Base-by-base conservation (phyloP, 805 yeast genomes). In the Starmerella powellii region DNA sequence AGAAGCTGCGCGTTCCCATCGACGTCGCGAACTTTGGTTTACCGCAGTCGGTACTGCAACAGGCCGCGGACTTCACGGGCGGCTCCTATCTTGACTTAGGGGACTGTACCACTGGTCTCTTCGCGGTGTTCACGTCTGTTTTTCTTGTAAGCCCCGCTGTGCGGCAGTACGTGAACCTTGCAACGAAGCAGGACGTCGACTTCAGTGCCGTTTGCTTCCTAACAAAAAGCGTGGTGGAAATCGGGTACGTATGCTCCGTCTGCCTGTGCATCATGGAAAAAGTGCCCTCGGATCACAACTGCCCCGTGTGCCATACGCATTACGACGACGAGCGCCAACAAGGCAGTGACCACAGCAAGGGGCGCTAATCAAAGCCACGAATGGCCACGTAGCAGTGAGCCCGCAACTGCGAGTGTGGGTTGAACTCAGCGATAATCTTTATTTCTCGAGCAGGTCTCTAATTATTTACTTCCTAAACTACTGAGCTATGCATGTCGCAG, bases 191-290 rank as follows among this genome's bases (percentile, higher is more conserved):
- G 3, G 76, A 82, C 47, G 91, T 91, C 20, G 95, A 91, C 62
- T 91, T 91, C 60, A 67, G 95, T 46, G 95, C 98, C 1, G 85
- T 94, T 15, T 91, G 98, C 61, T 88, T 85, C 55, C 63, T 85
- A 27, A 85, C 95, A 0, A 87, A 88, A n/a, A 74, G 77, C 53
- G 79, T 87, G 3, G 88, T 91, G 10, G 96, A 91, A 52, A 72
- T 88, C 32, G 99, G 97, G 0, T 87, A 74, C 54, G 96, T 91
- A 4, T 91, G 99, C 61, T 79, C 94, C 18, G 95, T 91, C 20
- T 91, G 99, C 58, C 64, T 88, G 16, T 87, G 96, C 56, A 82
- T 67, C 42, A 57, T 56, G 67, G 54, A 54, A 31, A 34, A 41
- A 17, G 34, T 52, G 2, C 95, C 96, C 1, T 70, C 67, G 0